These are phyloP conservation scores for Phaseolus lunatus DNA, from an alignment of 306 rosid genomes.

Conservation along the genomic window DNA sequence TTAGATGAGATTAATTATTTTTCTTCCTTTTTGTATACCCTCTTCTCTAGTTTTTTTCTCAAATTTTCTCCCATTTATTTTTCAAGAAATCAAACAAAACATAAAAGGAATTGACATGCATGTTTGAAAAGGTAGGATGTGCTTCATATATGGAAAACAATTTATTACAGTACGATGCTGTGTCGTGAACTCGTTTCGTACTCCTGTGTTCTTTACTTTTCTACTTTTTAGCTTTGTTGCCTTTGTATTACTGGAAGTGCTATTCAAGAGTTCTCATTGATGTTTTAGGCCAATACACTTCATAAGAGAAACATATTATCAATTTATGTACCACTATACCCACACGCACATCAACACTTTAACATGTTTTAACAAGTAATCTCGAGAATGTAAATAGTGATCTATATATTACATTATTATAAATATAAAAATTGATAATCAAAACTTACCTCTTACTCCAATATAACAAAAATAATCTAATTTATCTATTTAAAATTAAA, in stretches of 20 bases:
- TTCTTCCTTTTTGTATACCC: no score
- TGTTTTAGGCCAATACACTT: background rate
- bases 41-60: background rate
- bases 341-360: no score
- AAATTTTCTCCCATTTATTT: background rate
- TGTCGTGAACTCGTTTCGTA: background rate
- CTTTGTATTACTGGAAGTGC: background rate
- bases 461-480: no score
- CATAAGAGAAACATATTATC: background rate
- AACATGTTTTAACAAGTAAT: no score
- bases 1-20: no score
- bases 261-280: background rate
- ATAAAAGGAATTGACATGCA: background rate
- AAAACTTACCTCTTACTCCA: no score
- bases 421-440: no score
- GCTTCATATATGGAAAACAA: slow-evolving; percentile 5
- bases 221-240: background rate
- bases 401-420: no score
- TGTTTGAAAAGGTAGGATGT: background rate
- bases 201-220: background rate
- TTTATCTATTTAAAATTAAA: no score
- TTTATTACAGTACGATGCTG: background rate
- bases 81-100: background rate
- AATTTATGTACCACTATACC: no score
- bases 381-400: no score